Percentiles rank a stretch among this genome's conserved stretches.
Evolutionary conservation across 1,284 basidiomycete species (phyloP).

Genomic region (Pseudomicrostroma phylloplanum): DNA sequence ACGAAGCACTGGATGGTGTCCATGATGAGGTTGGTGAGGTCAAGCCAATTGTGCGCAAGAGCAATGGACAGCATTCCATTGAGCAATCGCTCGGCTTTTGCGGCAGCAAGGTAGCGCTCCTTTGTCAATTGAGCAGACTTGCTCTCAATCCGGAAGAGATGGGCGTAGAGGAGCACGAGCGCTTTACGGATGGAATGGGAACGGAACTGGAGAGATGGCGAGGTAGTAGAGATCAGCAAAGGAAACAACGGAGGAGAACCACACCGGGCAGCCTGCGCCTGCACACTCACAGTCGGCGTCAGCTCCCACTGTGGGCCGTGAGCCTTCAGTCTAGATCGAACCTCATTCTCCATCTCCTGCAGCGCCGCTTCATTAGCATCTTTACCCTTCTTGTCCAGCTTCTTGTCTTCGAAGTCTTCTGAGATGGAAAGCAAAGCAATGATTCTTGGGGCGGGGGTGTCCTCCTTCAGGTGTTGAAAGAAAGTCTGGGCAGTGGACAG

Average conservation of each 20-base stretch:
- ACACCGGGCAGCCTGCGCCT: background rate
- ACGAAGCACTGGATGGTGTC: slow-evolving; percentile 75
- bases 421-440: slow-evolving; percentile 69
- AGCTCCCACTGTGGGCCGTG: slow-evolving; percentile 31
- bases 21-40: slow-evolving; percentile 71
- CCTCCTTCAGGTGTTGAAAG: slow-evolving; percentile 80
- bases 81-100: slow-evolving; percentile 56
- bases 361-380: slow-evolving; percentile 32
- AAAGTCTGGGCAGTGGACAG: slow-evolving; percentile 77
- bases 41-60: slow-evolving; percentile 84
- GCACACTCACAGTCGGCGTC: slow-evolving; percentile 10
- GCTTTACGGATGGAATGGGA: slow-evolving; percentile 35
- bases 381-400: slow-evolving; percentile 51
- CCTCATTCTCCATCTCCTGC: slow-evolving; percentile 58
- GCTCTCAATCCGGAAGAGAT: slow-evolving; percentile 62
- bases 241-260: background rate
- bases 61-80: slow-evolving; percentile 77
- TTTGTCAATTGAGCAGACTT: slow-evolving; percentile 16
- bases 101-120: slow-evolving; percentile 24
- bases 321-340: slow-evolving; percentile 56
- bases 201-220: slow-evolving; percentile 21
- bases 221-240: background rate
- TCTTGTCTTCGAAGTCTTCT: slow-evolving; percentile 61
- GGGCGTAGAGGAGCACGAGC: slow-evolving; percentile 67
- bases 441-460: slow-evolving; percentile 68